Conservation (phyloP, 2,329 filamentous ascomycete genomes). For the Pyrenochaeta sp. region DNA sequence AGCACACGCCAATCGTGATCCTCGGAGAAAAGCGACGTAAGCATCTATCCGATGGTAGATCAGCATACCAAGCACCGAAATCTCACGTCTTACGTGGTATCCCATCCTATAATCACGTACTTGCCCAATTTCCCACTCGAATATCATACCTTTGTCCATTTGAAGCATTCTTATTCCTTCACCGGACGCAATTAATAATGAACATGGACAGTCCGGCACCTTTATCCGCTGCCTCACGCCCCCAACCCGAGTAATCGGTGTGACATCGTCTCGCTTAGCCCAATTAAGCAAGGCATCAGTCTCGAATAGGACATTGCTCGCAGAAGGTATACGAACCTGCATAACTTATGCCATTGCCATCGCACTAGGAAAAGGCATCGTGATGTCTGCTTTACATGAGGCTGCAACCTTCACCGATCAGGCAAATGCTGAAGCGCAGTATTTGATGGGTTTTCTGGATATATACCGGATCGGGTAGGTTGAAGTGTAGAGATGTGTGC, state of each 20-base stretch:
- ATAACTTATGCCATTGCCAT: background rate
- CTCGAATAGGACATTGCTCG: constrained; percentile 1
- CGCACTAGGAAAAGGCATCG: background rate
- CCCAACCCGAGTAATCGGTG: background rate
- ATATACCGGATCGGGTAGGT: constrained; percentile 18
- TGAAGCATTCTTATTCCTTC: background rate
- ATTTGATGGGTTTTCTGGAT: constrained; percentile 4
- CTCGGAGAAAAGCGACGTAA: background rate
- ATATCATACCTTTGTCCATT: background rate
- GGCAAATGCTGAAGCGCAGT: constrained; percentile 14
- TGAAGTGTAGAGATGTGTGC: background rate
- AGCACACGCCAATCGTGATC: background rate
- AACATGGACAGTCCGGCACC: background rate
- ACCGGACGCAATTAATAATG: background rate
- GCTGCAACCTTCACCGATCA: constrained; percentile 10
- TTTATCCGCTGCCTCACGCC: background rate
- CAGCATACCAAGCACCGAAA: constrained; percentile 1
- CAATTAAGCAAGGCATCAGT: background rate
- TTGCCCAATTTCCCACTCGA: background rate
- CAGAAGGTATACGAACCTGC: background rate
- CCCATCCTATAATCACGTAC: background rate
- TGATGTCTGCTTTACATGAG: background rate
- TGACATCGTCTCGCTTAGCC: background rate
- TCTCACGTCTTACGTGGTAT: background rate
- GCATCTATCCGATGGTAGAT: background rate